These are phyloP conservation scores for Colletotrichum somersetense DNA, from an alignment of 2,329 filamentous ascomycete genomes.

Conservation along the genomic window DNA sequence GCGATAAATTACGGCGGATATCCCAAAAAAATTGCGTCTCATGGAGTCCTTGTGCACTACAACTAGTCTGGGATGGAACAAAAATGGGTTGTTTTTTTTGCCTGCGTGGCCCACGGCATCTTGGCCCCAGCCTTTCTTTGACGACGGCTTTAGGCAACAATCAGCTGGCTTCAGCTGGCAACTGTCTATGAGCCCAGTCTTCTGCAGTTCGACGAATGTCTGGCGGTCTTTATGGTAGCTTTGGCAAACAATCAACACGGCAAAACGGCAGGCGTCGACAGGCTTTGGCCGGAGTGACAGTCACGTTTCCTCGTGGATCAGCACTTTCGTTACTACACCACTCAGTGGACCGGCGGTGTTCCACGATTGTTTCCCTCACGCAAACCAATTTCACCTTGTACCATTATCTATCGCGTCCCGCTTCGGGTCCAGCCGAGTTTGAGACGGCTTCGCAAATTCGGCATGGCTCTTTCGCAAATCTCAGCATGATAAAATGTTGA, in stretches of 20 bases:
- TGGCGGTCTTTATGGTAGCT: conserved; percentile 42
- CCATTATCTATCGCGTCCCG: conserved; percentile 43
- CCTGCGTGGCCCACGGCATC: conserved; percentile 31
- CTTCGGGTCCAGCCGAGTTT: conserved; percentile 41
- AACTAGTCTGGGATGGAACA: conserved; percentile 41
- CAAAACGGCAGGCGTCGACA: conserved; percentile 42
- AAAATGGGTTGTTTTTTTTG: conserved; percentile 37
- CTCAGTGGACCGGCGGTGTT: conserved; percentile 31
- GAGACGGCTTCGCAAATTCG: conserved; percentile 42
- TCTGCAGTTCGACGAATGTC: conserved; percentile 32
- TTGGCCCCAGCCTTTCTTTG: conserved; percentile 17
- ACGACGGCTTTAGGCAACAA: conserved; percentile 17
- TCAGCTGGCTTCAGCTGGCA: conserved; percentile 10
- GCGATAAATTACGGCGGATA: conserved; percentile 42
- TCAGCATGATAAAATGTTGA: conserved; percentile 44
- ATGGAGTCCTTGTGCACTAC: conserved; percentile 42
- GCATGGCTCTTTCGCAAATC: conserved; percentile 41
- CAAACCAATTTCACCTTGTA: conserved; percentile 43
- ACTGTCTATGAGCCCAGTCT: conserved; percentile 9
- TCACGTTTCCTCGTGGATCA: conserved; percentile 42
- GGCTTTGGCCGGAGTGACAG: conserved; percentile 41
- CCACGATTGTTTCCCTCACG: conserved; percentile 36
- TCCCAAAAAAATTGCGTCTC: conserved; percentile 42
- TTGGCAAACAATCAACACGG: conserved; percentile 44
- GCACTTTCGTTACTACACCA: conserved; percentile 43